These are phyloP conservation scores for Jamesozyma spencerorum DNA, from an alignment of 805 yeast species.

Conservation along the genomic window DNA sequence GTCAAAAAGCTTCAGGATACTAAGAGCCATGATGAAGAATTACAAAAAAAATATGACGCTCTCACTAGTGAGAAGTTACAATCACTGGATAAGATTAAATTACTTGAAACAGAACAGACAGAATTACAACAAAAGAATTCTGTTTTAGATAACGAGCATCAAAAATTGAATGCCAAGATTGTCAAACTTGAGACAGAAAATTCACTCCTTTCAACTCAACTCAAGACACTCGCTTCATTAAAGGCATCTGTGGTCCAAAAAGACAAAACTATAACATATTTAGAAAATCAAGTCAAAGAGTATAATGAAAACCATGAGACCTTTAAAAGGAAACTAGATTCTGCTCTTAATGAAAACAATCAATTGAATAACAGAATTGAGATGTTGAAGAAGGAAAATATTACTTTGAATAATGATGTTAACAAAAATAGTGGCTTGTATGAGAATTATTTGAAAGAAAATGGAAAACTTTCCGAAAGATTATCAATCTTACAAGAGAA, in stretches of 20 bases:
- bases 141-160: neutral
- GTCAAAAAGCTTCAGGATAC: slow-evolving; percentile 31
- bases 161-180: slow-evolving; percentile 1
- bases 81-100: neutral
- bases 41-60: neutral
- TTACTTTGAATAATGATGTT: slow-evolving; percentile 30
- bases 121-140: slow-evolving; percentile 9
- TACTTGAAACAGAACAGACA: slow-evolving; percentile 11
- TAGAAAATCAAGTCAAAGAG: slow-evolving; percentile 36
- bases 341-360: slow-evolving; percentile 27
- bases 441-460: slow-evolving; percentile 32
- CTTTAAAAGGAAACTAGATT: slow-evolving; percentile 22
- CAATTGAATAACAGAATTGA: slow-evolving; percentile 26
- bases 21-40: neutral
- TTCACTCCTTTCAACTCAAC: slow-evolving; percentile 11
- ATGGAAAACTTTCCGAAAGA: slow-evolving; percentile 36
- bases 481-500: slow-evolving; percentile 32
- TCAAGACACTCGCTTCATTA: slow-evolving; percentile 14
- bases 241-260: slow-evolving; percentile 26
- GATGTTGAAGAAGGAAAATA: slow-evolving; percentile 32
- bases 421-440: slow-evolving; percentile 31
- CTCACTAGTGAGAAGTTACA: neutral
- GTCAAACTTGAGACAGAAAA: slow-evolving; percentile 12
- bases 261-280: slow-evolving; percentile 32
- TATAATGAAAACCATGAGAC: slow-evolving; percentile 23